phyloP scores from a whole-genome alignment of 441 rosid species.

The Gossypium schwendimanii region DNA sequence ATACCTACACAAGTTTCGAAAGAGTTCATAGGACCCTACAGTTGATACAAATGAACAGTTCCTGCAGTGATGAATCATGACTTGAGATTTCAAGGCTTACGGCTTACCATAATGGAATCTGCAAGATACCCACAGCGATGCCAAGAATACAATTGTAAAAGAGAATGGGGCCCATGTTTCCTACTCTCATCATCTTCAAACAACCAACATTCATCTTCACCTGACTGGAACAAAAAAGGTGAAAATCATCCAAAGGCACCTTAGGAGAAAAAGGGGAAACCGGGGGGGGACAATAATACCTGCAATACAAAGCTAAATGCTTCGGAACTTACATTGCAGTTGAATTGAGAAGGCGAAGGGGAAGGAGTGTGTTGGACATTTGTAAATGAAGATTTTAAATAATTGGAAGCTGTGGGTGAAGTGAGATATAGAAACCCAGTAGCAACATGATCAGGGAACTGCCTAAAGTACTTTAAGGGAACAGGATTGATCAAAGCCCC shows the following conservation, averaged over 20 bases:
- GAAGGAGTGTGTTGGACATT: conserved; percentile 27
- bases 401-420: conserved; percentile 25
- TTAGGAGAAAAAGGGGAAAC: background rate
- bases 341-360: conserved; percentile 28
- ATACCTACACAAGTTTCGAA: background rate
- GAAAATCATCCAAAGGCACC: conserved; percentile 7
- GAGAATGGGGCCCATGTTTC: conserved; percentile 77
- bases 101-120: conserved; percentile 58
- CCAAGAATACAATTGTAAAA: conserved; percentile 66
- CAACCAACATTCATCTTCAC: conserved; percentile 70
- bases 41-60: background rate
- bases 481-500: conserved; percentile 57
- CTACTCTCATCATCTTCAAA: conserved; percentile 61
- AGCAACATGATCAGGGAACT: conserved; percentile 82
- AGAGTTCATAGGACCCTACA: background rate
- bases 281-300: conserved; percentile 32
- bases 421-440: conserved; percentile 69
- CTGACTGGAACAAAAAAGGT: conserved; percentile 38
- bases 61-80: background rate
- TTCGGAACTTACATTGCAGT: conserved; percentile 27
- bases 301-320: conserved; percentile 23
- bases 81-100: conserved; percentile 30
- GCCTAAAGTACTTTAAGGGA: conserved; percentile 79
- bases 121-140: conserved; percentile 50
- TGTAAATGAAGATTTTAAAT: conserved; percentile 19